phyloP scores from a whole-genome alignment of 257 asterid genomes.

The Ilex asprella region DNA sequence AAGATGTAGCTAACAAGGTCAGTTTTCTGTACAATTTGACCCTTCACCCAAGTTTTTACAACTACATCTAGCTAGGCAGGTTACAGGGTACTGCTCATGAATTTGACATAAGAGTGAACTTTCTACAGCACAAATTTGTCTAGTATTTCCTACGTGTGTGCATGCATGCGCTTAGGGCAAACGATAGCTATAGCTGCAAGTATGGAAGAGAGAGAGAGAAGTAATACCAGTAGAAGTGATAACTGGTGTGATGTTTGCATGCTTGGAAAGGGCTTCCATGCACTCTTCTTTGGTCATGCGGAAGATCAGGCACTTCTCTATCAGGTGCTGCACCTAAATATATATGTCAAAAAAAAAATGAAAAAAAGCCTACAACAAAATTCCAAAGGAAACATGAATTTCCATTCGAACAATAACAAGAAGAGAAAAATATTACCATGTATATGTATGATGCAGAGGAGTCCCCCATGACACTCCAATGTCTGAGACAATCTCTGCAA shows the following conservation, averaged over 20 bases:
- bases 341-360: no score
- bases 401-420: background rate
- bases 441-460: background rate
- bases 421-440: background rate
- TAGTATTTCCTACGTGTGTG: no score
- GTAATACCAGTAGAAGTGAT: background rate
- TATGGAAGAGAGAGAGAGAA: background rate
- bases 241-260: background rate
- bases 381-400: background rate
- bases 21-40: no score
- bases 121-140: background rate
- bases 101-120: constrained; percentile 7
- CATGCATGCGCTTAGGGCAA: background rate
- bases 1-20: no score
- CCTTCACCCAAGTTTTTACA: no score
- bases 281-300: background rate
- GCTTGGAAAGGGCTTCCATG: background rate
- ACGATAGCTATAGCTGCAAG: background rate
- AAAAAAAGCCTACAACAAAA: background rate
- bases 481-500: no score
- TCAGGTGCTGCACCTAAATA: background rate
- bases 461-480: background rate
- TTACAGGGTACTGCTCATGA: no score
- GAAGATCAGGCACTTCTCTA: background rate
- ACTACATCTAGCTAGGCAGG: no score